phyloP scores from a whole-genome alignment of 176 grass and related monocot species.

The Dendrocalamus sinicus region DNA sequence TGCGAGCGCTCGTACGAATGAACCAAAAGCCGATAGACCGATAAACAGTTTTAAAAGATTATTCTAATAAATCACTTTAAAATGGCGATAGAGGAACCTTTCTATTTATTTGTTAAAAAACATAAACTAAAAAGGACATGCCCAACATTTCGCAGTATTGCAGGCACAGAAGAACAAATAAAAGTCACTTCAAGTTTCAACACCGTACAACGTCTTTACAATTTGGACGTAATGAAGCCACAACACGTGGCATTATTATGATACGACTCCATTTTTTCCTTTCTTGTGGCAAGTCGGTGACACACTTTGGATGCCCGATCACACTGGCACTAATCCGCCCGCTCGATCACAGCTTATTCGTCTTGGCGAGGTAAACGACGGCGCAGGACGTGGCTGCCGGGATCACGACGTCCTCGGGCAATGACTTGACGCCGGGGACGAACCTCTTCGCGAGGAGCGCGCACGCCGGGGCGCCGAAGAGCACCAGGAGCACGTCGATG shows the following conservation, averaged over 20 bases:
- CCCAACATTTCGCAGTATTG: too few relatives aligned
- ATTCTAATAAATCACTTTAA: accelerated
- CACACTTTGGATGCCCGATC: too few relatives aligned
- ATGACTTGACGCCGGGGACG: constrained; percentile 59
- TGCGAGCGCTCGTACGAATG: accelerated
- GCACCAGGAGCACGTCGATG: constrained; percentile 41
- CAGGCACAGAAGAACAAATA: not conserved
- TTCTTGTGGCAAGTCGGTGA: not conserved
- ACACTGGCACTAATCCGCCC: too few relatives aligned
- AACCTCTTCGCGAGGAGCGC: constrained; percentile 59
- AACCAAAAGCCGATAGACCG: too few relatives aligned
- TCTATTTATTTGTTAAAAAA: too few relatives aligned
- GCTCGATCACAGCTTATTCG: constrained; percentile 60
- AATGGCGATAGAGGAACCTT: too few relatives aligned
- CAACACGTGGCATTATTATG: not conserved
- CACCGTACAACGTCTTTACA: not conserved
- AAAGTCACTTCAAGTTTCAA: constrained; percentile 10
- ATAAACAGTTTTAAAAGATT: too few relatives aligned
- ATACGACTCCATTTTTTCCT: not conserved
- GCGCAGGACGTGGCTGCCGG: constrained; percentile 67
- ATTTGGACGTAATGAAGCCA: not conserved
- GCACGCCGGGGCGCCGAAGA: constrained; percentile 63
- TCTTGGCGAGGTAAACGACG: constrained; percentile 58
- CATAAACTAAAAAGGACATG: too few relatives aligned
- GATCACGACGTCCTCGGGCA: constrained; percentile 76